A percentile compares a stretch with the other conserved stretches of the same genome.
Conservation (phyloP, 1,139 yeast genomes). For the Barnettozyma hawaiiensis region DNA sequence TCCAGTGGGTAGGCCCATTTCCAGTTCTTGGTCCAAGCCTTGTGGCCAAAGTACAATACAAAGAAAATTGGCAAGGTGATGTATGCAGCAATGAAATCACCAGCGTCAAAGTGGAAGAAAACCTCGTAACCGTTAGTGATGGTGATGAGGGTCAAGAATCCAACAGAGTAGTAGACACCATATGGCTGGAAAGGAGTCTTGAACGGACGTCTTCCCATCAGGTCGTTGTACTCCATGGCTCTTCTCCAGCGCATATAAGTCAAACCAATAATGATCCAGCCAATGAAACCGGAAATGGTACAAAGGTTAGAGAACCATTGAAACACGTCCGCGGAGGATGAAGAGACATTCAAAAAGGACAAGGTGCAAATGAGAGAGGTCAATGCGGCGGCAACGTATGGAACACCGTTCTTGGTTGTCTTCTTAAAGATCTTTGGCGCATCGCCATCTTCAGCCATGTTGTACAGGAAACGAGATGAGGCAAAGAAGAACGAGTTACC, state of each 20-base stretch:
- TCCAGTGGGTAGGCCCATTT: constrained; percentile 32
- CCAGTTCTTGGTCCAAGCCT: constrained; percentile 46
- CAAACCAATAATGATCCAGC: constrained; percentile 52
- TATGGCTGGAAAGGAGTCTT: constrained; percentile 50
- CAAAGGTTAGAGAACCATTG: constrained; percentile 62
- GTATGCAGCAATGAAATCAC: constrained; percentile 62
- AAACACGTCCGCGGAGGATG: constrained; percentile 51
- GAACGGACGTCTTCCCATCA: constrained; percentile 29
- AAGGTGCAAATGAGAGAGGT: constrained; percentile 28
- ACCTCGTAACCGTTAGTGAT: constrained; percentile 61
- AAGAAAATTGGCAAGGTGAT: constrained; percentile 63
- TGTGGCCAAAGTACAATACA: constrained; percentile 51
- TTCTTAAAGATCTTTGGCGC: constrained; percentile 42
- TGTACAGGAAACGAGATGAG: constrained; percentile 32
- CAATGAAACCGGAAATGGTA: constrained; percentile 66
- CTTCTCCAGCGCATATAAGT: constrained; percentile 57
- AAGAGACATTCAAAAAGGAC: constrained; percentile 44
- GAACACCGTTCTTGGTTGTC: constrained; percentile 46
- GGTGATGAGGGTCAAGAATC: constrained; percentile 40
- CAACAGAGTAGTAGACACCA: constrained; percentile 50
- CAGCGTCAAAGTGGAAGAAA: constrained; percentile 57
- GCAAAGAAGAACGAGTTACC: constrained; percentile 35
- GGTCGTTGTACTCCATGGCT: constrained; percentile 43
- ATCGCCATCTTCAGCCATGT: constrained; percentile 39
- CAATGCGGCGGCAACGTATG: constrained; percentile 38